Base-by-base conservation (phyloP, 2,329 filamentous ascomycete species). In the Beauveria caledonica region DNA sequence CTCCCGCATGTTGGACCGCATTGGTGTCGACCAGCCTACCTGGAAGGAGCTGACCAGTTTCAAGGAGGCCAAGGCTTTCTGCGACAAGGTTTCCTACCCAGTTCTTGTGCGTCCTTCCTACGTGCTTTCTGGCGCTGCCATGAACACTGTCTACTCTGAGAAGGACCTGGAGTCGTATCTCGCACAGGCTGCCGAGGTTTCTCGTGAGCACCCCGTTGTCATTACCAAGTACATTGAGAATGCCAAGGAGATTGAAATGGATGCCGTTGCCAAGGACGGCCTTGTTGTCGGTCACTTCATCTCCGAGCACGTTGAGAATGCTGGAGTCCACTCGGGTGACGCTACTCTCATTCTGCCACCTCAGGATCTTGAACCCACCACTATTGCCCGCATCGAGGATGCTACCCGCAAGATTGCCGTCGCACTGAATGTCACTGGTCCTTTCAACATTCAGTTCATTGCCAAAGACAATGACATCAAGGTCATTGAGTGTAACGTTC, bases 151-250 rank as follows among this genome's bases (percentile, higher is more conserved):
- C 40, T 97, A 97, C 78, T 97, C 93, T 0, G 87, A 95, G 77
- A 89, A 93, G 71, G 94, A 97, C 72, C 79, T 99, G 62, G 89
- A 90, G 68, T 87, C 82, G 69, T 97, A 95, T 74, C 81, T 99
- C 49, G 85, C 89, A 65, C 93, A 97, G 76, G 94, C 94, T 58
- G 90, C 85, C 7, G 92, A 96, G 65, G 94, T 99, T 51, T 97
- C 94, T 6, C 86, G 90, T 64, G 93, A 97, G 64, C 90, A 97
- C 73, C 94, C 94, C 0, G 94, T 99, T 11, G 94, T 99, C 63
- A 97, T 99, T 70, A 97, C 93, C 63, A 99, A 99, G 78, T 99
- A 97, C 77, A 97, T 99, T 66, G 94, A 99, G 79, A 94, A 96
- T 66, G 94, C 94, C 65, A 97, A 99, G 80, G 94, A 99, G 74